A percentile compares a stretch with the other conserved stretches of the same genome.
Conservation (phyloP, 2,329 filamentous ascomycete species). For the Paecilomyces sp. region DNA sequence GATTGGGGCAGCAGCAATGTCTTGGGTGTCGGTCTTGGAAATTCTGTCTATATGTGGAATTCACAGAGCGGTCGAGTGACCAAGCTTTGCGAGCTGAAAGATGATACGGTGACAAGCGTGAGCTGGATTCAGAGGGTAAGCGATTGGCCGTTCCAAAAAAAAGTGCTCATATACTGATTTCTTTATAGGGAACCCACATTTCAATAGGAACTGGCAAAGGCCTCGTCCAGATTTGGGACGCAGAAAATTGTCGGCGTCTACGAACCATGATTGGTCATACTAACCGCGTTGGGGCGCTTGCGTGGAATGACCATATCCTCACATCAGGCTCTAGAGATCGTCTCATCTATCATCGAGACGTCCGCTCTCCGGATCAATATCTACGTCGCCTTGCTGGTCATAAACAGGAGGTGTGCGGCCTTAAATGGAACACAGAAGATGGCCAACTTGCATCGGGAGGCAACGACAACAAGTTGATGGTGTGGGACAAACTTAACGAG, state of each 20-base stretch:
- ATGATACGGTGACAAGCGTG: constrained; percentile 93
- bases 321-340: constrained; percentile 92
- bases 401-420: constrained; percentile 94
- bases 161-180: constrained; percentile 8
- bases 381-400: constrained; percentile 81
- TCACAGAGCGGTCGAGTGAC: constrained; percentile 84
- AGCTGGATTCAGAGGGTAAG: constrained; percentile 87
- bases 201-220: constrained; percentile 94
- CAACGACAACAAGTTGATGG: constrained; percentile 98
- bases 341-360: constrained; percentile 90
- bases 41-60: constrained; percentile 98
- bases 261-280: constrained; percentile 97
- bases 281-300: constrained; percentile 82
- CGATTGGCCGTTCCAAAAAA: neutral
- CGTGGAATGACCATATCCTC: constrained; percentile 97
- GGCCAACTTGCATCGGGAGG: constrained; percentile 91
- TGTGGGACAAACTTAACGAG: constrained; percentile 95
- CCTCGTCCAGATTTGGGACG: constrained; percentile 96
- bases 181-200: constrained; percentile 69
- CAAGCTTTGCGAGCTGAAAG: constrained; percentile 84
- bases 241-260: constrained; percentile 73
- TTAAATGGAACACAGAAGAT: constrained; percentile 96
- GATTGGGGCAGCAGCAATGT: constrained; percentile 97
- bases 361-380: constrained; percentile 86
- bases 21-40: constrained; percentile 83